A percentile compares a stretch with the other conserved stretches of the same genome.
phyloP scores from a whole-genome alignment of 768 basidiomycete species.

The Favolaschia claudopus region DNA sequence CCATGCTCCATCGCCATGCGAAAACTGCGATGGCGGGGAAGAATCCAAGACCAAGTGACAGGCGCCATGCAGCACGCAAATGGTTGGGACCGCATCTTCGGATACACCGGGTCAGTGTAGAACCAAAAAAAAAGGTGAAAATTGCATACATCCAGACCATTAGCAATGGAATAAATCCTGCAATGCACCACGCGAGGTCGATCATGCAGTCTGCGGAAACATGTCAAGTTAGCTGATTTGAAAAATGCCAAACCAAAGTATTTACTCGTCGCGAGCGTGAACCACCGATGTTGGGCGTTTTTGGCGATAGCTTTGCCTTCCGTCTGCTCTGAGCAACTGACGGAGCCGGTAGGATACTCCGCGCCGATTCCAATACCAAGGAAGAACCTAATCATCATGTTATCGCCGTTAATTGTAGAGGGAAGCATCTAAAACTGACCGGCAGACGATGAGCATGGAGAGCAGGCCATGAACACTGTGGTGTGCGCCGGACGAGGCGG shows the following conservation, averaged over 20 bases:
- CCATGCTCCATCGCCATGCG: constrained; percentile 86
- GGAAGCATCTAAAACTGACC: constrained; percentile 49
- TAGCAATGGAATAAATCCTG: constrained; percentile 84
- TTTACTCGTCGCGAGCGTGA: constrained; percentile 89
- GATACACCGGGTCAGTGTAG: not conserved
- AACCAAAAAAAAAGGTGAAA: not conserved
- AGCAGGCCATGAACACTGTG: constrained; percentile 74
- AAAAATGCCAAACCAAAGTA: constrained; percentile 11
- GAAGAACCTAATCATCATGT: constrained; percentile 64
- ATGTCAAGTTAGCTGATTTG: not conserved
- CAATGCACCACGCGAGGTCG: constrained; percentile 81
- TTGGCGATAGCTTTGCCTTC: constrained; percentile 83
- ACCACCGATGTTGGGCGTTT: constrained; percentile 85
- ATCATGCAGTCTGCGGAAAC: constrained; percentile 80
- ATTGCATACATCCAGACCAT: constrained; percentile 83
- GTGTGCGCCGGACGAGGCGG: constrained; percentile 82
- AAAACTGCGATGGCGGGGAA: constrained; percentile 85
- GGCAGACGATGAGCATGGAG: constrained; percentile 80
- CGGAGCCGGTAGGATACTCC: constrained; percentile 90
- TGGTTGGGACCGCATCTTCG: constrained; percentile 78
- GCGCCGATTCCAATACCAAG: constrained; percentile 90
- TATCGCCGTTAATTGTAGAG: not conserved
- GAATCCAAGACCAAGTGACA: constrained; percentile 84
- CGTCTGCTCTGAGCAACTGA: constrained; percentile 89
- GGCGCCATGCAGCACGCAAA: constrained; percentile 86